Percentiles rank a stretch among this genome's conserved stretches.
Evolutionary conservation across 495 filamentous ascomycete genomes (phyloP).

Genomic region (Viridothelium virens): DNA sequence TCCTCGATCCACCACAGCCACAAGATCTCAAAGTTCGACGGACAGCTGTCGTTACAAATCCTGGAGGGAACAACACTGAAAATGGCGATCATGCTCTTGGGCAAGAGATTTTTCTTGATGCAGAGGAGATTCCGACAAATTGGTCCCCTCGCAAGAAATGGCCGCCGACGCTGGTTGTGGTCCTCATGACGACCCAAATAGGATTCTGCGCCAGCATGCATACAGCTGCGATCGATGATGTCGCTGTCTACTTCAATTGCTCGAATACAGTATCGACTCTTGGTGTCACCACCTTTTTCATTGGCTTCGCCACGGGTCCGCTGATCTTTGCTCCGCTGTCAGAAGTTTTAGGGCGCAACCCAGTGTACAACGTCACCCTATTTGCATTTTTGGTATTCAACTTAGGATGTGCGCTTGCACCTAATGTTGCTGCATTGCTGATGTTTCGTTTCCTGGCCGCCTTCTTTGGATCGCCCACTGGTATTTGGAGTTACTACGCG

Average conservation of each 20-base stretch:
- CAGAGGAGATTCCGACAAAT: neutral
- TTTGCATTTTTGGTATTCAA: constrained; percentile 13
- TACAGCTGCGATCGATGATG: constrained; percentile 6
- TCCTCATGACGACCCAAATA: constrained; percentile 6
- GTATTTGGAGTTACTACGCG: neutral
- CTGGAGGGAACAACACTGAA: neutral
- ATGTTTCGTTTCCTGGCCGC: constrained; percentile 8
- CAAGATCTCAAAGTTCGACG: too few relatives aligned
- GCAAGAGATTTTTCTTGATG: neutral
- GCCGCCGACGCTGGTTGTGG: constrained; percentile 1
- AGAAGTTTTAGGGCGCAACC: constrained; percentile 12
- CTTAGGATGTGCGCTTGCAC: constrained; percentile 14
- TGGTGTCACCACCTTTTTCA: constrained; percentile 12
- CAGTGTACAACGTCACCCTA: neutral
- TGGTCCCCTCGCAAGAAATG: constrained; percentile 7
- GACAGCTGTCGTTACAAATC: too few relatives aligned
- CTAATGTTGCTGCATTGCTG: constrained; percentile 4
- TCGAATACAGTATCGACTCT: constrained; percentile 13
- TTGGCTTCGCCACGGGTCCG: constrained; percentile 14
- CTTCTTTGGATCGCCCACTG: constrained; percentile 1
- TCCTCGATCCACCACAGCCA: too few relatives aligned
- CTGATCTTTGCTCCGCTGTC: constrained; percentile 16
- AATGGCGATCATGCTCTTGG: neutral
- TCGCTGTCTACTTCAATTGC: constrained; percentile 11
- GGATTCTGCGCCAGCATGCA: constrained; percentile 11